Evolutionary conservation across 2,329 filamentous ascomycete genomes (phyloP).

Genomic region (Neoscytalidium dimidiatum): DNA sequence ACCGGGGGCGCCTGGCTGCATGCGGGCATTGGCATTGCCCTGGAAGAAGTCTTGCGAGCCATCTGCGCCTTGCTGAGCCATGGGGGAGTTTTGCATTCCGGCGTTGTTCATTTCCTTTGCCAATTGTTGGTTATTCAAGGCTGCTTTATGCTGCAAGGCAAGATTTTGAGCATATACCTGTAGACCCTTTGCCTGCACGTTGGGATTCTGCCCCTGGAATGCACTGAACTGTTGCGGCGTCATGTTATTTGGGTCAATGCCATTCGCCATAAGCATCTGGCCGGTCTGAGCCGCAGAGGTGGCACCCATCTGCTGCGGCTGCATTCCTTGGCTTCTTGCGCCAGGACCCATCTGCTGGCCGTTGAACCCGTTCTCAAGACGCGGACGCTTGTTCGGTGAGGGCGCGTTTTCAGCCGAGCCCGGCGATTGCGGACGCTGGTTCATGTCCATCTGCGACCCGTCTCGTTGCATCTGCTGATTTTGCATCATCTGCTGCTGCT

Average conservation of each 20-base stretch:
- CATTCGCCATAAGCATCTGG: slow-evolving; percentile 66
- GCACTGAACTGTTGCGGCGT: slow-evolving; percentile 74
- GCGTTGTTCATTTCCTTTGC: slow-evolving; percentile 67
- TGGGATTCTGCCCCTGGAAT: slow-evolving; percentile 55
- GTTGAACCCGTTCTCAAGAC: slow-evolving; percentile 77
- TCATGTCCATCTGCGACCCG: slow-evolving; percentile 82
- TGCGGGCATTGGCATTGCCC: slow-evolving; percentile 43
- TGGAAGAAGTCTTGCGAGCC: slow-evolving; percentile 37
- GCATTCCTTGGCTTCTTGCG: slow-evolving; percentile 71
- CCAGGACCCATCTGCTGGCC: slow-evolving; percentile 77
- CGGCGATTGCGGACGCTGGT: slow-evolving; percentile 76
- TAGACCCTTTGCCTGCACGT: slow-evolving; percentile 78
- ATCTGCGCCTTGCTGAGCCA: slow-evolving; percentile 64
- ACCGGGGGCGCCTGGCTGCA: slow-evolving; percentile 61
- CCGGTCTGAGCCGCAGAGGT: slow-evolving; percentile 56
- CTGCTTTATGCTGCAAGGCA: slow-evolving; percentile 78
- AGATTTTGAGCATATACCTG: slow-evolving; percentile 85
- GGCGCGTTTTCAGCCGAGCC: slow-evolving; percentile 83
- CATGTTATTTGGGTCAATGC: slow-evolving; percentile 74
- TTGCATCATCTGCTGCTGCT: slow-evolving; percentile 63
- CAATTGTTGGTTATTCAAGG: slow-evolving; percentile 79
- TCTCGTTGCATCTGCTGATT: slow-evolving; percentile 81
- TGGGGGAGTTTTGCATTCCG: slow-evolving; percentile 78
- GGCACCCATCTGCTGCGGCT: slow-evolving; percentile 65
- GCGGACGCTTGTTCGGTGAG: slow-evolving; percentile 87